Base-by-base conservation (phyloP, 441 rosid genomes). In the Gossypium schwendimanii region DNA sequence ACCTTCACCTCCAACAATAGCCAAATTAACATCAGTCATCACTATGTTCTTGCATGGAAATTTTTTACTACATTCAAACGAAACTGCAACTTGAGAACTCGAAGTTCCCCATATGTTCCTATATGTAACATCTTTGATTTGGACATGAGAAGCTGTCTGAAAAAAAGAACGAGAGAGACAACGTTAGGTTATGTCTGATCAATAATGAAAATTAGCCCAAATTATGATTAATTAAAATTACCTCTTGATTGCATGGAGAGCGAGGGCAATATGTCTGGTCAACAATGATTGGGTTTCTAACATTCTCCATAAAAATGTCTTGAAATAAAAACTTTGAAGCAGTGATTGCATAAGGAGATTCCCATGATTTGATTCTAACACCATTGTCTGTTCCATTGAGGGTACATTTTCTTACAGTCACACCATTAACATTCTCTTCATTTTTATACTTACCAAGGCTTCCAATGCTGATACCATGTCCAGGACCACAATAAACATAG, bases 341-440 rank as follows among this genome's bases (percentile, higher is more conserved):
- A 8, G 69, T 21, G n/a, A 75, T 73, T 20, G 36, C 6, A 17
- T 60, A 64, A 6, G 84, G 74, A 18, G 92, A 79, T 24, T 72
- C 71, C 91, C 91, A 81, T 0, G 90, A 81, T 69, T 87, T 88
- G 73, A 90, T 90, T 76, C 93, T 85, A n/a, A 86, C 49, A 18
- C 95, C 93, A 71, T 87, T 81, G 4, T 76, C 69, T 0, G 91
- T 84, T 39, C 81, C 80, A 1, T 10, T 61, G 33, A 90, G 72
- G 7, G 81, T 82, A 71, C 89, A 82, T 14, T 78, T 71, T 69
- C 26, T 80, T 0, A 88, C 90, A 3, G 33, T 74, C 0, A 88
- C 55, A 14, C 84, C 90, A 0, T 18, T 63, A 26, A 88, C 90
- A 31, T 87, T 79, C 33, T 70, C 63, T 58, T 82, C 83, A 45